Evolutionary conservation across 2,329 filamentous ascomycete genomes (phyloP).

Genomic region (Colletotrichum acutatum): DNA sequence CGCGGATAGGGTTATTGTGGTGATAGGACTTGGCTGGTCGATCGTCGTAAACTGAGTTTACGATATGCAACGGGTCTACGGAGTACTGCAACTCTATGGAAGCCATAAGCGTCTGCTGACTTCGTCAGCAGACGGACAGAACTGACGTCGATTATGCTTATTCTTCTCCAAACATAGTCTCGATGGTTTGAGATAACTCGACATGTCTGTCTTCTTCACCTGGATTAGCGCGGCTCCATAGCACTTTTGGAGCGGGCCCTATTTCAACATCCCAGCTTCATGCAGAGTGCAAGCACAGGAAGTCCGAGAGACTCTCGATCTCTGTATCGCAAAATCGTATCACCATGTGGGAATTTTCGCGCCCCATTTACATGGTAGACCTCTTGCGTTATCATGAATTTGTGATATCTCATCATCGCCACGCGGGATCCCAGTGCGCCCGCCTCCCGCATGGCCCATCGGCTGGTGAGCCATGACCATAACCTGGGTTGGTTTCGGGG

Average conservation of each 20-base stretch:
- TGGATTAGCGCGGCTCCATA: neutral
- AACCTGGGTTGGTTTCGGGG: neutral
- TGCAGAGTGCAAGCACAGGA: neutral
- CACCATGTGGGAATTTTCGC: neutral
- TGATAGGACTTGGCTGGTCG: neutral
- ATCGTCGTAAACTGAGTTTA: neutral
- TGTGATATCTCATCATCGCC: neutral
- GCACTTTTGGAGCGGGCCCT: constrained; percentile 10
- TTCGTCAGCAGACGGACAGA: neutral
- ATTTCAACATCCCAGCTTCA: neutral
- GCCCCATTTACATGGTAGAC: neutral
- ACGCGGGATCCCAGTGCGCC: neutral
- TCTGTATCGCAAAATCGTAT: neutral
- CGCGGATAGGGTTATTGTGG: neutral
- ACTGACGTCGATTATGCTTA: neutral
- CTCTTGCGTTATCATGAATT: neutral
- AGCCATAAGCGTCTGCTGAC: neutral
- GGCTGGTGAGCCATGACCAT: neutral
- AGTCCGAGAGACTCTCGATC: neutral
- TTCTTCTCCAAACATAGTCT: neutral
- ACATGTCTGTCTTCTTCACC: neutral
- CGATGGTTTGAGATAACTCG: neutral
- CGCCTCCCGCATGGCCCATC: too few relatives aligned
- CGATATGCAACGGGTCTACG: neutral
- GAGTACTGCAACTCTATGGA: neutral